Percentiles rank a stretch among this genome's conserved stretches.
Conservation (phyloP, 1,284 basidiomycete genomes). For the Coniferiporia sulphurascens region DNA sequence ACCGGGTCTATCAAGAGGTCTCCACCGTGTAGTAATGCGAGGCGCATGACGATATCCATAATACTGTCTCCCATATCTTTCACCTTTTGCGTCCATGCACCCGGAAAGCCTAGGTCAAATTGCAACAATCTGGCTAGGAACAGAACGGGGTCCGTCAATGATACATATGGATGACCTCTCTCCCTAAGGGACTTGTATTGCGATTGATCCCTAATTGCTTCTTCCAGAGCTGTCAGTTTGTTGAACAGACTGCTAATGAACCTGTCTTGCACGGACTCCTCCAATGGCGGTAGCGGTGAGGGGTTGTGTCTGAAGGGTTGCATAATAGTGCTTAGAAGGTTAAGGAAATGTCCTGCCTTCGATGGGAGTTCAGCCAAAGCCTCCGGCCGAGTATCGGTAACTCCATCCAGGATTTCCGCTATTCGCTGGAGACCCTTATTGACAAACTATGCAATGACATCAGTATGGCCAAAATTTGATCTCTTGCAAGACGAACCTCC, state of each 20-base stretch:
- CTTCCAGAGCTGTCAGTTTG: constrained; percentile 41
- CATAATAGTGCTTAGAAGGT: constrained; percentile 62
- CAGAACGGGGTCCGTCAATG: constrained; percentile 32
- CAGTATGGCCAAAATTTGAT: constrained; percentile 1
- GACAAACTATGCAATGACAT: constrained; percentile 49
- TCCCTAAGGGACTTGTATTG: constrained; percentile 8
- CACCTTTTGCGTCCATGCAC: constrained; percentile 49
- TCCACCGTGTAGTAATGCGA: constrained; percentile 51
- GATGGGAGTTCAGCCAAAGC: constrained; percentile 28
- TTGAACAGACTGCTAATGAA: constrained; percentile 44
- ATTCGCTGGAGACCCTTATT: constrained; percentile 69
- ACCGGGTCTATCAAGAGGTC: constrained; percentile 47
- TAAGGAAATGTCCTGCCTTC: constrained; percentile 62
- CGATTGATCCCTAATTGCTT: constrained; percentile 19
- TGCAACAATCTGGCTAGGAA: constrained; percentile 64
- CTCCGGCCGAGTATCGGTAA: constrained; percentile 26
- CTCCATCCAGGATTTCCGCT: constrained; percentile 46
- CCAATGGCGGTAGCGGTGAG: constrained; percentile 43
- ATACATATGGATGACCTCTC: constrained; percentile 14
- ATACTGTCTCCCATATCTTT: constrained; percentile 44
- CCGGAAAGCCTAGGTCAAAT: constrained; percentile 63
- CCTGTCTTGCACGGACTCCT: constrained; percentile 48
- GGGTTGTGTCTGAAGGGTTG: constrained; percentile 53
- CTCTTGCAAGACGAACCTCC: constrained; percentile 43
- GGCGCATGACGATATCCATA: constrained; percentile 42